Evolutionary conservation across 129 eudicot species (phyloP), one percentile per base, ranked within the genome.

Genomic region (Rutidosis leptorrhynchoides): DNA sequence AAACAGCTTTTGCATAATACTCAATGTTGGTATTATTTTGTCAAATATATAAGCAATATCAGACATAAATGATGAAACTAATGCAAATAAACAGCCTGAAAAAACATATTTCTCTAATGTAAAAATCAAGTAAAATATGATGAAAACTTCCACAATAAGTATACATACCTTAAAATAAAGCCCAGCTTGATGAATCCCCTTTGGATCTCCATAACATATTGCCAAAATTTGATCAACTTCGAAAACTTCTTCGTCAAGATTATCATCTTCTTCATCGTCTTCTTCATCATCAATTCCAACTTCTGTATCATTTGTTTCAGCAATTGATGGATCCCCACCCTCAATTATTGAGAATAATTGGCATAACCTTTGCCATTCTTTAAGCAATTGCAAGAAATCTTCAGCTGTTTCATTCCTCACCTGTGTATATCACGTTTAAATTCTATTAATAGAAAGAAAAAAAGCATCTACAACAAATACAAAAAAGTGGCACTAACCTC

Each of bases 311-410:
- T 43, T 67, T 0, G 72, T 51, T 43, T 71, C 75, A 10, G 58
- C 30, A 1, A 7, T 11, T 5, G 51, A 4, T 3, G 37, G 30
- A 56, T 62, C 77, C 20, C 73, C 62, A 48, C 77, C 61, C 14
- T 66, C 82, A 40, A 71, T 15, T 25, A 83, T 74, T 0, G 75
- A 63, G 57, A 27, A 67, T 0, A 68, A 60, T 0, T 10, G 68
- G 49, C 93, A 93, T 9, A 93, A 87, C 71, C 68, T 77, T 67
- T 93, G 49, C 97, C 97, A 90, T 64, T 84, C 92, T 62, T 76
- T 80, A 11, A 90, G 32, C 30, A 90, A 29, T 46, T 49, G n/a
- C 21, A 87, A 37, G 55, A 87, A 90, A 52, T 84, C 85, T 58
- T 85, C 93, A 6, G 88, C 96, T 11, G 77, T 24, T 68, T 87